phyloP scores from a whole-genome alignment of 2,329 filamentous ascomycete species.

The Sporothrix brunneoviolacea region DNA sequence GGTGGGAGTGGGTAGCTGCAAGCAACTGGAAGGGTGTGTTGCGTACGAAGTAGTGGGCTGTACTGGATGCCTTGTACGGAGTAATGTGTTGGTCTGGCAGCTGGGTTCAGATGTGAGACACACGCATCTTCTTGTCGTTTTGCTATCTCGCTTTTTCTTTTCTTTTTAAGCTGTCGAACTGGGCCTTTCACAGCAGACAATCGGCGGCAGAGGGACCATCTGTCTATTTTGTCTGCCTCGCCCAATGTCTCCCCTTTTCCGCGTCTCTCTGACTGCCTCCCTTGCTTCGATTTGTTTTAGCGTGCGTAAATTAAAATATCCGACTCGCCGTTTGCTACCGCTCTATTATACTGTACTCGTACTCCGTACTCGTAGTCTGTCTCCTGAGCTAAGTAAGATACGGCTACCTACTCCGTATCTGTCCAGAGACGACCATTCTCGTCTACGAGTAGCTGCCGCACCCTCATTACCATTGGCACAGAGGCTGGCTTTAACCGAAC shows the following conservation, averaged over 20 bases:
- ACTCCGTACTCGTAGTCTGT: no score
- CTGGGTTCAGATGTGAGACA: slow-evolving; percentile 4
- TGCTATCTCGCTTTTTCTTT: neutral
- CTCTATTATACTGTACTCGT: neutral
- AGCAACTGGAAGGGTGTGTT: no score
- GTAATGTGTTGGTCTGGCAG: slow-evolving; percentile 3
- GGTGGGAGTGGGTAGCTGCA: neutral
- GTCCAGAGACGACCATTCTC: no score
- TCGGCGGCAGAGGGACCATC: neutral
- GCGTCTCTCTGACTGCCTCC: neutral
- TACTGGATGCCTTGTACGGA: no score
- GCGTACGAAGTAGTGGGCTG: no score
- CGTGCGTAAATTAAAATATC: slow-evolving; percentile 11
- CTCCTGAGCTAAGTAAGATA: no score
- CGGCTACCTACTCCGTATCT: no score
- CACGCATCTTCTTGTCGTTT: neutral
- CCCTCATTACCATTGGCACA: no score
- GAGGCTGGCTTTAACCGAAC: no score
- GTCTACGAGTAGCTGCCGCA: no score
- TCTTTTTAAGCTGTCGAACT: neutral
- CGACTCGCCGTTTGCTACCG: slow-evolving; percentile 1
- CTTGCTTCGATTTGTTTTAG: slow-evolving; percentile 1
- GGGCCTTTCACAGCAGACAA: no score
- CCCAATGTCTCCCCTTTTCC: neutral
- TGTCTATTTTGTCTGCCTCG: neutral